Conservation (phyloP, 2,329 filamentous ascomycete genomes). For the Metarhizium robertsii region DNA sequence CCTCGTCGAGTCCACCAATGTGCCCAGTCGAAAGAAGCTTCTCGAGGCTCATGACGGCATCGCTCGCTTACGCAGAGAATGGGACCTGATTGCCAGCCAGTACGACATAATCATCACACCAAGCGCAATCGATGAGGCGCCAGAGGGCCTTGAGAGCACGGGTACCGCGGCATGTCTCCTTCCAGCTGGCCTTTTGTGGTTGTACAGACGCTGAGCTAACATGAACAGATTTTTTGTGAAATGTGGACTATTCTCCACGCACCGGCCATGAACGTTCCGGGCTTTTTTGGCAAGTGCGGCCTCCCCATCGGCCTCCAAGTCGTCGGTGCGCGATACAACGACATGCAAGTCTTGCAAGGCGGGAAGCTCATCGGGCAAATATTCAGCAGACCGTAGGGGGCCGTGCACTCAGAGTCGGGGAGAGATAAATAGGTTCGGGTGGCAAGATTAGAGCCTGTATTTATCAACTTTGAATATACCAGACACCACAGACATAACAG, state of each 20-base stretch:
- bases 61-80: conserved; percentile 40
- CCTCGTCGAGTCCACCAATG: conserved; percentile 39
- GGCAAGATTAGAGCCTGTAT: background rate
- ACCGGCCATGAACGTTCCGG: conserved; percentile 55
- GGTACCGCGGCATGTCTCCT: conserved; percentile 41
- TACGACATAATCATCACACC: conserved; percentile 50
- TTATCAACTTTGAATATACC: background rate
- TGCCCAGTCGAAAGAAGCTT: conserved; percentile 35
- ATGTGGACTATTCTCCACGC: conserved; percentile 39
- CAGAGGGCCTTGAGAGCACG: conserved; percentile 39
- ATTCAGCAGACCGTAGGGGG: conserved; percentile 12
- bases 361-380: conserved; percentile 27
- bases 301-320: conserved; percentile 53
- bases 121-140: conserved; percentile 51
- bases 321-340: conserved; percentile 36
- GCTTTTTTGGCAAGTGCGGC: conserved; percentile 41
- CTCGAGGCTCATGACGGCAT: conserved; percentile 44
- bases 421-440: background rate
- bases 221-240: conserved; percentile 7
- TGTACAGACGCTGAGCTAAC: background rate
- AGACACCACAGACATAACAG: background rate
- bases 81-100: conserved; percentile 39
- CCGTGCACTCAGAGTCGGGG: background rate
- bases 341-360: conserved; percentile 33
- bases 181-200: conserved; percentile 10